Evolutionary conservation across 441 rosid species (phyloP).

Genomic region (Erodium moschatum): DNA sequence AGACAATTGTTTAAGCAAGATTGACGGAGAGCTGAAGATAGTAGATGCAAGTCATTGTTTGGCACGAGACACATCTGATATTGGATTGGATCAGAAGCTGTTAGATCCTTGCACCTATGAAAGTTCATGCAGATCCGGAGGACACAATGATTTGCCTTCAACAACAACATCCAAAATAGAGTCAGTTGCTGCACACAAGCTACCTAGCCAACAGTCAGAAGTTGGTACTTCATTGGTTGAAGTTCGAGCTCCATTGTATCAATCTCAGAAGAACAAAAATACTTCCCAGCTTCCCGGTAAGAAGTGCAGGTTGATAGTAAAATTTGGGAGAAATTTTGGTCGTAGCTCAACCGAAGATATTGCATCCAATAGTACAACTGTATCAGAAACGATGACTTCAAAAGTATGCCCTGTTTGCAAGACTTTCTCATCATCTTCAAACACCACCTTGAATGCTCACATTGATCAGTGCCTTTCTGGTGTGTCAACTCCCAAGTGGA

Average conservation of each 20-base stretch:
- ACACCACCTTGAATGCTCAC: slow-evolving; percentile 97
- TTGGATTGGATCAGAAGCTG: slow-evolving; percentile 23
- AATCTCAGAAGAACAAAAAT: slow-evolving; percentile 32
- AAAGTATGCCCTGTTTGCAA: slow-evolving; percentile 98
- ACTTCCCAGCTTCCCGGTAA: slow-evolving; percentile 33
- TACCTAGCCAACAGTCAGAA: slow-evolving; percentile 30
- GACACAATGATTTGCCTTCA: slow-evolving; percentile 54
- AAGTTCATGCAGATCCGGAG: slow-evolving; percentile 43
- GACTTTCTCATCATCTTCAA: slow-evolving; percentile 85
- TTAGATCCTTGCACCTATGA: slow-evolving; percentile 30
- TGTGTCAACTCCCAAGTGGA: slow-evolving; percentile 57
- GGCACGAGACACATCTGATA: too few relatives aligned
- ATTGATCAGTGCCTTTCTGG: slow-evolving; percentile 89
- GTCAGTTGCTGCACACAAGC: slow-evolving; percentile 32
- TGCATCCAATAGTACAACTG: slow-evolving; percentile 42
- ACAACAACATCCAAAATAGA: slow-evolving; percentile 48
- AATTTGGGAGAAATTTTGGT: slow-evolving; percentile 52
- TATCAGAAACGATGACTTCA: slow-evolving; percentile 73
- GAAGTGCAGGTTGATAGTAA: slow-evolving; percentile 69
- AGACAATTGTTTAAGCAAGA: slow-evolving; percentile 13
- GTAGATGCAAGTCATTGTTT: too few relatives aligned
- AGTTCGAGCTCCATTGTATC: slow-evolving; percentile 25
- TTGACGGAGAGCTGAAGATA: slow-evolving; percentile 10
- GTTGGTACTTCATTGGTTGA: slow-evolving; percentile 24
- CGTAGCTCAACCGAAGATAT: slow-evolving; percentile 57